These are phyloP conservation scores for Penicillium sclerotigenum DNA, from an alignment of 2,329 filamentous ascomycete species.

Conservation along the genomic window DNA sequence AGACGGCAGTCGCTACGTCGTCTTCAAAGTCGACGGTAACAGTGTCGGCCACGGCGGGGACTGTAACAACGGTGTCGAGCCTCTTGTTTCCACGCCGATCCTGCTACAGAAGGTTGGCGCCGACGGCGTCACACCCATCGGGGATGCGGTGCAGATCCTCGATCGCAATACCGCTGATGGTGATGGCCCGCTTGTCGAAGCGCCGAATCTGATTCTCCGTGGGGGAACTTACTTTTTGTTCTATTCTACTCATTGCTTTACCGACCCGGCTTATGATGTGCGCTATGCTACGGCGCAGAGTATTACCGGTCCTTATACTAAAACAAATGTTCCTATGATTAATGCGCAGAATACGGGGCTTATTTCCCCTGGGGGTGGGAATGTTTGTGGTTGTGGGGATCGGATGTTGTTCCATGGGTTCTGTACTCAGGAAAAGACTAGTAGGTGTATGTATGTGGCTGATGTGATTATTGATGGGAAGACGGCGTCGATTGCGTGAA, in stretches of 20 bases:
- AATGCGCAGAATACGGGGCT: slow-evolving; percentile 32
- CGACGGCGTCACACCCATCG: slow-evolving; percentile 54
- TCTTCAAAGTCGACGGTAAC: slow-evolving; percentile 68
- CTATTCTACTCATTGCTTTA: slow-evolving; percentile 61
- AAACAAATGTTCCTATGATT: slow-evolving; percentile 34
- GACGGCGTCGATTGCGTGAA: slow-evolving; percentile 16
- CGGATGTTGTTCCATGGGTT: slow-evolving; percentile 35
- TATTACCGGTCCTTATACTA: slow-evolving; percentile 40
- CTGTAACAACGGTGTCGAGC: slow-evolving; percentile 46
- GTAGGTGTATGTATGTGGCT: slow-evolving; percentile 33
- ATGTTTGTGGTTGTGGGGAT: slow-evolving; percentile 32
- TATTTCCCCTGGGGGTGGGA: slow-evolving; percentile 33
- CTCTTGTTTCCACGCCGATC: slow-evolving; percentile 38
- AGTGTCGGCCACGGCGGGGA: slow-evolving; percentile 47
- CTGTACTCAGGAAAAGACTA: slow-evolving; percentile 20
- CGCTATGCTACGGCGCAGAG: slow-evolving; percentile 53
- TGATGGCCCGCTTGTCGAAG: slow-evolving; percentile 63
- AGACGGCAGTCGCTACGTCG: slow-evolving; percentile 55
- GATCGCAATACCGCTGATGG: slow-evolving; percentile 56
- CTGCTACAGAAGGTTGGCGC: slow-evolving; percentile 40
- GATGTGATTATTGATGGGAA: slow-evolving; percentile 22
- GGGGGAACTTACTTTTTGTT: slow-evolving; percentile 57
- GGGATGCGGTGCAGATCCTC: slow-evolving; percentile 54
- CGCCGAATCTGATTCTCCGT: slow-evolving; percentile 52
- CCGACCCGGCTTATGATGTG: slow-evolving; percentile 55